Conservation (phyloP, 176 grass and related monocot species). For the Lolium perenne region DNA sequence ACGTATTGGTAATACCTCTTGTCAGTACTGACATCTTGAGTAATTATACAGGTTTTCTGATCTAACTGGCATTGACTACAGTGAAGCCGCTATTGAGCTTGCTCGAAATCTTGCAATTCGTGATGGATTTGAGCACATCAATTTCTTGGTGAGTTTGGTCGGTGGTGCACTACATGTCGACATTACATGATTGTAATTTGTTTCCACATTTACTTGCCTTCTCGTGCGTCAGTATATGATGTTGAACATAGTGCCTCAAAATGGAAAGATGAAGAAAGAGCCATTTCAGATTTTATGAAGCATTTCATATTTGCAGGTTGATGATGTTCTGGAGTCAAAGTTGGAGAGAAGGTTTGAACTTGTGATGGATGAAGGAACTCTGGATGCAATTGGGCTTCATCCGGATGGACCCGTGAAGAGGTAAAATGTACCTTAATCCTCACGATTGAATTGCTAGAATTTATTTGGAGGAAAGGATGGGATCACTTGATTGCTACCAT, state of each 20-base stretch:
- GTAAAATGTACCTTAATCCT: constrained; percentile 36
- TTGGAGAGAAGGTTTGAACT: constrained; percentile 87
- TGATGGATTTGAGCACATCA: constrained; percentile 78
- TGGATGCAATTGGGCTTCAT: constrained; percentile 86
- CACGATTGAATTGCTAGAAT: neutral
- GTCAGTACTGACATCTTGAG: constrained; percentile 28
- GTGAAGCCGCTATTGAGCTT: constrained; percentile 80
- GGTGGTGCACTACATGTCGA: neutral
- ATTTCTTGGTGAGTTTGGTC: constrained; percentile 73
- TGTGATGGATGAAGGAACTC: constrained; percentile 94
- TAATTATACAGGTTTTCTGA: constrained; percentile 72
- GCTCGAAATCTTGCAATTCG: constrained; percentile 72
- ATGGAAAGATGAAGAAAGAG: constrained; percentile 30
- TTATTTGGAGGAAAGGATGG: neutral
- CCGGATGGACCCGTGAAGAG: constrained; percentile 90
- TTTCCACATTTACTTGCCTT: neutral
- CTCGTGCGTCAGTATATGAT: neutral
- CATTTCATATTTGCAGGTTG: constrained; percentile 57
- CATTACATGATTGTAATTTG: constrained; percentile 14
- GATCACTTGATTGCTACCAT: neutral
- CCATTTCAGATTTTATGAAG: neutral
- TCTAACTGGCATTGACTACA: constrained; percentile 92
- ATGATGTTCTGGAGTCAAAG: constrained; percentile 95
- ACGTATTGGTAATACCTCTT: constrained; percentile 35
- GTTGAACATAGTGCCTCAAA: neutral